These are phyloP conservation scores for Anacardium occidentale DNA, from an alignment of 345 rosid species.

Conservation along the genomic window DNA sequence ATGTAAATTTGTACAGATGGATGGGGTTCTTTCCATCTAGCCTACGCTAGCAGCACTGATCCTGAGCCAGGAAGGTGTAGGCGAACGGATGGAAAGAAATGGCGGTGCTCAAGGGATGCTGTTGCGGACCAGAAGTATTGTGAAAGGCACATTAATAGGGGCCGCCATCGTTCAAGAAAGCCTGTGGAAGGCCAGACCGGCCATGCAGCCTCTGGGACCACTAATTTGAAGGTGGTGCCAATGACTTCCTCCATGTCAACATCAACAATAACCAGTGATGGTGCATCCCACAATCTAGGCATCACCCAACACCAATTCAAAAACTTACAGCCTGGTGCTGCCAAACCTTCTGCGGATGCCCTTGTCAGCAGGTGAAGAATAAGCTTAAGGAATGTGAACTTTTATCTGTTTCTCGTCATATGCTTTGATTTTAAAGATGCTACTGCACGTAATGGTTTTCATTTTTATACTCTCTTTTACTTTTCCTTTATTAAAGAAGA, in stretches of 20 bases:
- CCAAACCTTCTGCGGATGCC: constrained; percentile 34
- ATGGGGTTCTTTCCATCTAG: constrained; percentile 66
- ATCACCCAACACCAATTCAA: constrained; percentile 32
- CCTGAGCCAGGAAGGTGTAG: constrained; percentile 79
- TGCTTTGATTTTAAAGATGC: constrained; percentile 14
- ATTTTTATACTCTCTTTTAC: constrained; percentile 12
- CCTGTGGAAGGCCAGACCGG: constrained; percentile 66
- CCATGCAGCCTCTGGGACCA: constrained; percentile 38
- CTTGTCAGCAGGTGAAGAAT: constrained; percentile 37
- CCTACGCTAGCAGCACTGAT: constrained; percentile 51
- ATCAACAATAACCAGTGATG: constrained; percentile 27
- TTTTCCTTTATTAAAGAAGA: constrained; percentile 29
- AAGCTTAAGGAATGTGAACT: neutral
- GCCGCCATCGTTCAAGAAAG: constrained; percentile 92
- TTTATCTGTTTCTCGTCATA: constrained; percentile 6
- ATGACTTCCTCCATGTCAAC: constrained; percentile 27
- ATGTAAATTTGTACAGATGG: constrained; percentile 39
- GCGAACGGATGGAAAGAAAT: constrained; percentile 81
- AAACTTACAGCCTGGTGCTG: constrained; percentile 34
- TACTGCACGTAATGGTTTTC: constrained; percentile 20
- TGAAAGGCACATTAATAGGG: constrained; percentile 78
- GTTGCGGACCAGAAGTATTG: constrained; percentile 79
- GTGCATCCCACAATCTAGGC: constrained; percentile 31
- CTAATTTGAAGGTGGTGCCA: constrained; percentile 41
- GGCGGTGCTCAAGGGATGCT: constrained; percentile 78